Conservation (phyloP, 2,329 filamentous ascomycete genomes). For the Massarina eburnea region DNA sequence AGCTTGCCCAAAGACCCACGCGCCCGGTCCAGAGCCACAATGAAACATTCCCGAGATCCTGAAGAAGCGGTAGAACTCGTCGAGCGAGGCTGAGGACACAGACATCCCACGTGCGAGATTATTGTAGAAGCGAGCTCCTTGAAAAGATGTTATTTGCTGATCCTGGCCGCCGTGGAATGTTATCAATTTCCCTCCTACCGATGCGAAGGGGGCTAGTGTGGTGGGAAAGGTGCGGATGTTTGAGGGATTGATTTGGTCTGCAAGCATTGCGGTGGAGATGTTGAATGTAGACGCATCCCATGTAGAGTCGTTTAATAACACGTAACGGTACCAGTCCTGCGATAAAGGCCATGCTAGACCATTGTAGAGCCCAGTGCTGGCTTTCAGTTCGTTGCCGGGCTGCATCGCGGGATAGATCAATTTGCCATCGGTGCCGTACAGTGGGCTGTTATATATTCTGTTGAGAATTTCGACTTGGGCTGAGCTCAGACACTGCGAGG, state of each 20-base stretch:
- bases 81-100: slow-evolving; percentile 16
- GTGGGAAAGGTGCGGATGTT: slow-evolving; percentile 41
- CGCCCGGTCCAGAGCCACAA: slow-evolving; percentile 51
- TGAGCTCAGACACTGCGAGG: slow-evolving; percentile 44
- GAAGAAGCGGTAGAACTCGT: slow-evolving; percentile 52
- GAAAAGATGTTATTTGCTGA: slow-evolving; percentile 47
- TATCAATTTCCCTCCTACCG: slow-evolving; percentile 48
- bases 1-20: slow-evolving; percentile 36
- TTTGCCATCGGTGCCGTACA: slow-evolving; percentile 44
- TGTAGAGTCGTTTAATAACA: slow-evolving; percentile 43
- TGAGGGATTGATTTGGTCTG: slow-evolving; percentile 37
- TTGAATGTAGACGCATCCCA: slow-evolving; percentile 24
- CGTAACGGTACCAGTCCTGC: slow-evolving; percentile 49
- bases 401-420: slow-evolving; percentile 53
- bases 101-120: slow-evolving; percentile 34
- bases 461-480: slow-evolving; percentile 48
- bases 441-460: slow-evolving; percentile 45
- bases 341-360: slow-evolving; percentile 43
- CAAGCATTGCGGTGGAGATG: slow-evolving; percentile 26
- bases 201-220: slow-evolving; percentile 33
- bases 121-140: slow-evolving; percentile 50
- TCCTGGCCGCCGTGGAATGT: slow-evolving; percentile 49
- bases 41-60: slow-evolving; percentile 56
- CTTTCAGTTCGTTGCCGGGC: slow-evolving; percentile 48
- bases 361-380: slow-evolving; percentile 40